Base-by-base conservation (phyloP, 148 eudicot species). In the Fagopyrum homotropicum region DNA sequence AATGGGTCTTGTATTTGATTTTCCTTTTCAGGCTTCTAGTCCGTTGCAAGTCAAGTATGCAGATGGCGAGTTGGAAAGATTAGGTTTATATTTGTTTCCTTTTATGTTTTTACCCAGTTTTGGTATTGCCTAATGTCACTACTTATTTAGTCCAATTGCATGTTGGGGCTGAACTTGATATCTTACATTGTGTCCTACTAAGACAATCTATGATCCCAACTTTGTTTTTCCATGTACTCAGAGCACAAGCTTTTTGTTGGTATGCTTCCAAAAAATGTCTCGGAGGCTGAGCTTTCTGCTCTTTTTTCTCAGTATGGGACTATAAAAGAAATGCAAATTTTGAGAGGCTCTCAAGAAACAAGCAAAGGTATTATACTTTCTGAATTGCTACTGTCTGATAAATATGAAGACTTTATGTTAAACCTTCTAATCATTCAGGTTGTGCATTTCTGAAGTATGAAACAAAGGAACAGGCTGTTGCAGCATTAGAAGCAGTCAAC, bases 1-100 rank as follows among this genome's bases (percentile, higher is more conserved):
- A 60, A 60, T 8, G 6, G 46, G 6, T 66, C 47, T 35, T 40
- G 6, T 40, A 4, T 14, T 74, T 26, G 70, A 15, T 73, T 73
- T 79, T 70, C 88, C 15, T 73, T 73, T 79, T 70, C 88, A 95
- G 99, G 99, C 99, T 73, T 89, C 97, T 74, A 92, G 97, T 84
- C 99, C 97, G 26, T 80, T 95, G 90, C 99, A 95, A 90, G 99
- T 95, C 86, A 95, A 95, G 88, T 95, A 95, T 85, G 99, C 99
- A 64, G 99, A 95, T 84, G 99, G 99, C 77, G 99, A 95, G 87
- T 79, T 95, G 84, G 99, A 95, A 90, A 89, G 99, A 77, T 89
- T 95, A 83, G 99, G 99, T 94, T 59, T 81, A 61, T 75, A 66
- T 73, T 54, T 71, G 63, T 73, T 68, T 54, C 54, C 45, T 75